Evolutionary conservation across 2,329 filamentous ascomycete species (phyloP).

Genomic region (Cladosporium sp.): DNA sequence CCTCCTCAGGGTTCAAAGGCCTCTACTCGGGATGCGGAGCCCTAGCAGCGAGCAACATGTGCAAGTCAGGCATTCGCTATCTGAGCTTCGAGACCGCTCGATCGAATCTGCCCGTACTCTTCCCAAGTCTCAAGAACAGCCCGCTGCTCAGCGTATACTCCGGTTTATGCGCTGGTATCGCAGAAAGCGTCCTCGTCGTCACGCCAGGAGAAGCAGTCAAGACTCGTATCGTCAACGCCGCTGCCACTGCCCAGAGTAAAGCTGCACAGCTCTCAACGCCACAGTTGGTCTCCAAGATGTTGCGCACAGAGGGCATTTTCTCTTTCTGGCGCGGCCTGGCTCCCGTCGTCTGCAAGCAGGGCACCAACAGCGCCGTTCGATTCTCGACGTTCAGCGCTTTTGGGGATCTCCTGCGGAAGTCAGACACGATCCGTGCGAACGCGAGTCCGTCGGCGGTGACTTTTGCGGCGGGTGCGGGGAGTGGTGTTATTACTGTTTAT

Average conservation of each 20-base stretch:
- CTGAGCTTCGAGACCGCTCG: slow-evolving; percentile 28
- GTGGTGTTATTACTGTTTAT: slow-evolving; percentile 29
- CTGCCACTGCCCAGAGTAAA: slow-evolving; percentile 20
- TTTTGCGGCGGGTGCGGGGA: slow-evolving; percentile 23
- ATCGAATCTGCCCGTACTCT: slow-evolving; percentile 20
- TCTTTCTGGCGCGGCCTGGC: slow-evolving; percentile 27
- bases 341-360: slow-evolving; percentile 29
- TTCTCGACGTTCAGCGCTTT: slow-evolving; percentile 29
- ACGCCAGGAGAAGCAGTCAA: slow-evolving; percentile 34
- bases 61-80: slow-evolving; percentile 29
- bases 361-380: slow-evolving; percentile 28
- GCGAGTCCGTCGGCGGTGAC: slow-evolving; percentile 18
- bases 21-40: slow-evolving; percentile 17
- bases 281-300: slow-evolving; percentile 14
- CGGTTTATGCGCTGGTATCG: slow-evolving; percentile 27
- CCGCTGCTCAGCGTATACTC: slow-evolving; percentile 28
- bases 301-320: slow-evolving; percentile 21
- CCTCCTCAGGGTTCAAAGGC: slow-evolving; percentile 6
- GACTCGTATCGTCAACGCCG: slow-evolving; percentile 31
- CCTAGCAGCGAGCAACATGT: slow-evolving; percentile 15
- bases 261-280: slow-evolving; percentile 3
- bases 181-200: slow-evolving; percentile 30
- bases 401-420: slow-evolving; percentile 21
- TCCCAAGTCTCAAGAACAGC: slow-evolving; percentile 15
- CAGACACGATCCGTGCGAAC: slow-evolving; percentile 7